Conservation (phyloP, 2,329 filamentous ascomycete species). For the Zasmidium citrigriseum region DNA sequence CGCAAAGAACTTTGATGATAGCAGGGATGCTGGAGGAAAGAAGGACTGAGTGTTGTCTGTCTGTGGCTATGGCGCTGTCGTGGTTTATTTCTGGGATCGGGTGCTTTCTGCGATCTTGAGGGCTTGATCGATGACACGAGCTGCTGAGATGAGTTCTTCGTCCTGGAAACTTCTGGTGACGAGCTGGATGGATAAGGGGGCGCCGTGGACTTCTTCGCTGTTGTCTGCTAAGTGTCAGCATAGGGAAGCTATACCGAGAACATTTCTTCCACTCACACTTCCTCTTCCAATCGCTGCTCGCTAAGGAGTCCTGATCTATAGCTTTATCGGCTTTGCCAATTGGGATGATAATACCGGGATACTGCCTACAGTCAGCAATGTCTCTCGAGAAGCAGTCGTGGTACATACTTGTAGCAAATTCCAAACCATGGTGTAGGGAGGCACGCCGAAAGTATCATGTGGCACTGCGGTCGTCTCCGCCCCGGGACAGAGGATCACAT, state of each 20-base stretch:
- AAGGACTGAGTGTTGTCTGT: not conserved
- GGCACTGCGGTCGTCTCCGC: constrained; percentile 54
- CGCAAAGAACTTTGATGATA: not conserved
- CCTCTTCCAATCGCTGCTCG: not conserved
- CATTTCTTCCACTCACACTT: not conserved
- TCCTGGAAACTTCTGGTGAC: constrained; percentile 17
- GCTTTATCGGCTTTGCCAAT: constrained; percentile 13
- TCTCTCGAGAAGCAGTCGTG: not conserved
- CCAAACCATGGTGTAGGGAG: constrained; percentile 51
- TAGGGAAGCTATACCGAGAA: not conserved
- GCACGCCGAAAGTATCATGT: constrained; percentile 53
- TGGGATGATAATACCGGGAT: constrained; percentile 15
- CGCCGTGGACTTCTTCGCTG: constrained; percentile 15
- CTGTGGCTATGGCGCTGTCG: not conserved
- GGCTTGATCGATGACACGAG: constrained; percentile 12
- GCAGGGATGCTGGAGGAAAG: not conserved
- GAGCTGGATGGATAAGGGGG: constrained; percentile 18
- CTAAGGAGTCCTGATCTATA: constrained; percentile 16
- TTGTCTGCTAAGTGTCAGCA: constrained; percentile 8
- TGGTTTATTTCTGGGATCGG: not conserved
- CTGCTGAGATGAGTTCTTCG: constrained; percentile 16
- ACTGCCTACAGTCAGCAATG: constrained; percentile 3
- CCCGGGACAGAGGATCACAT: constrained; percentile 53
- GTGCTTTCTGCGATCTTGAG: constrained; percentile 1
- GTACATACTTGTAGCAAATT: constrained; percentile 38